Evolutionary conservation across 2,329 filamentous ascomycete species (phyloP).

Genomic region (Botrytis galanthina): DNA sequence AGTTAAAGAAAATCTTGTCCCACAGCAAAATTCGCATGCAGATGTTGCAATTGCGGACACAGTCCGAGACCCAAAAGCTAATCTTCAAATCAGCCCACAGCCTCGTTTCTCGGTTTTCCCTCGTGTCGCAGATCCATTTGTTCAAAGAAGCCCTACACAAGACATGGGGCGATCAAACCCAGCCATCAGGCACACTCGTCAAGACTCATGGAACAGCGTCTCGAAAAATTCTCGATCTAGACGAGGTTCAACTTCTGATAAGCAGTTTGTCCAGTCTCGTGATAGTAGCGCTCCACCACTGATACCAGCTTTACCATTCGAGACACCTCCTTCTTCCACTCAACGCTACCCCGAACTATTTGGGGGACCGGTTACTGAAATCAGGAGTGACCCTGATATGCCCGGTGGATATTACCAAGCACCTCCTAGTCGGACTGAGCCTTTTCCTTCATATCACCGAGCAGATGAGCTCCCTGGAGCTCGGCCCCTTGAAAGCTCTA

Average conservation of each 20-base stretch:
- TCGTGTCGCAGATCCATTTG: slow-evolving; percentile 2
- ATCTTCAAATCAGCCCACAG: not conserved
- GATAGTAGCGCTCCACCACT: slow-evolving; percentile 13
- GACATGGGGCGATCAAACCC: not conserved
- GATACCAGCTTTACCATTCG: slow-evolving; percentile 30
- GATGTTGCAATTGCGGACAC: not conserved
- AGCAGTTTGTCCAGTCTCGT: not conserved
- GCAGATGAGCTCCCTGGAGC: slow-evolving; percentile 42
- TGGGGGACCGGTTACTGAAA: slow-evolving; percentile 34
- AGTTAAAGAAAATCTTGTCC: not conserved
- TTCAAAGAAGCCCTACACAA: not conserved
- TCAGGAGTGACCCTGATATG: slow-evolving; percentile 30
- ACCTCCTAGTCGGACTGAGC: slow-evolving; percentile 34
- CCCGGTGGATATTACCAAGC: slow-evolving; percentile 35
- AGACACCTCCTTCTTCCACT: slow-evolving; percentile 51
- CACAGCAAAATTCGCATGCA: not conserved
- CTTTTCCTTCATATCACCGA: slow-evolving; percentile 43
- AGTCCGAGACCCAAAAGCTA: not conserved
- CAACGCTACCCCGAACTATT: slow-evolving; percentile 52
- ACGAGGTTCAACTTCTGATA: slow-evolving; percentile 10
- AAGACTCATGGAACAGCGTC: not conserved
- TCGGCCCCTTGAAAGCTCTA: slow-evolving; percentile 32
- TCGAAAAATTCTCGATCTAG: not conserved
- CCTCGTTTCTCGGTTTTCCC: slow-evolving; percentile 12
- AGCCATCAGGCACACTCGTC: not conserved